phyloP scores from a whole-genome alignment of 1,284 basidiomycete species.

The Singerocomus inundabilis region DNA sequence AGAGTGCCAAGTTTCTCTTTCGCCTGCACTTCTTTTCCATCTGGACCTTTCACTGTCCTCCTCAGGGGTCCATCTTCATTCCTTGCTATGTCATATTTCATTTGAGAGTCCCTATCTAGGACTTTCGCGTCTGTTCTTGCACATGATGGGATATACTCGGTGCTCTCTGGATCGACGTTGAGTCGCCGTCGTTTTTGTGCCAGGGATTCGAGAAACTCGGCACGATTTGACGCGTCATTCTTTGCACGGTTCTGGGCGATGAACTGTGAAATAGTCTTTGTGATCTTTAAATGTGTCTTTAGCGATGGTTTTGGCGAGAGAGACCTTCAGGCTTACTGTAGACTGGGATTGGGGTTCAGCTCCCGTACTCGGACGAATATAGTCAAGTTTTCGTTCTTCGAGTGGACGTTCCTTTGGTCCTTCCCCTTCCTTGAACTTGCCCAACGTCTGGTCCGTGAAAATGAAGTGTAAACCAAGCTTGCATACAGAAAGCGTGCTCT shows the following conservation, averaged over 20 bases:
- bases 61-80: slow-evolving; percentile 74
- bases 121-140: slow-evolving; percentile 70
- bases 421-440: slow-evolving; percentile 25
- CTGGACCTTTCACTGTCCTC: slow-evolving; percentile 45
- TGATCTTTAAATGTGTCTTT: slow-evolving; percentile 45
- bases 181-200: slow-evolving; percentile 51
- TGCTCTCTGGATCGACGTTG: slow-evolving; percentile 28
- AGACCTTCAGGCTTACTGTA: slow-evolving; percentile 44
- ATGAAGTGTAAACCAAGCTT: not conserved
- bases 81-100: slow-evolving; percentile 80
- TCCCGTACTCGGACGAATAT: slow-evolving; percentile 48
- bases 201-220: slow-evolving; percentile 64
- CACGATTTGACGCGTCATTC: slow-evolving; percentile 70
- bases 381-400: slow-evolving; percentile 65
- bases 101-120: slow-evolving; percentile 69
- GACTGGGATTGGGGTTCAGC: slow-evolving; percentile 50
- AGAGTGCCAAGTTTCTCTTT: slow-evolving; percentile 25
- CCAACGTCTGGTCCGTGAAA: slow-evolving; percentile 22
- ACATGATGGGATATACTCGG: slow-evolving; percentile 47
- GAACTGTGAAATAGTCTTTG: slow-evolving; percentile 65
- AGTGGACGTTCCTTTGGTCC: slow-evolving; percentile 37
- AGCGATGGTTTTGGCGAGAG: not conserved
- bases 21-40: slow-evolving; percentile 18
- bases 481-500: not conserved
- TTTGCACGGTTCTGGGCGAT: slow-evolving; percentile 65